Base-by-base conservation (phyloP, 176 grass and related monocot species). In the Puccinellia tenuiflora region DNA sequence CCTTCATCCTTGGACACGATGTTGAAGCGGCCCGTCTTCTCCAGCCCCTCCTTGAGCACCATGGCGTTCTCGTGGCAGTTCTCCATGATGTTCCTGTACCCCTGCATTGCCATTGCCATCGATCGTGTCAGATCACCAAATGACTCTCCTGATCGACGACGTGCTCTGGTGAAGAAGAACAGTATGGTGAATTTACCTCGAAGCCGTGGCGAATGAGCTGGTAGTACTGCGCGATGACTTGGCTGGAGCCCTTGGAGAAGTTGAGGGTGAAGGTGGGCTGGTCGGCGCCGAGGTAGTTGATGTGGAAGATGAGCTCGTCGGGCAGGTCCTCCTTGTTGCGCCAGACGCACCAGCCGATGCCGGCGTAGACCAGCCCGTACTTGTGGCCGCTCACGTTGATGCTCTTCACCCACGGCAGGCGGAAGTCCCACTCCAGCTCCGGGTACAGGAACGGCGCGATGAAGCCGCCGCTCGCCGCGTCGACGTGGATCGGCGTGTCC, bases 371-470 rank as follows among this genome's bases (percentile, higher is more conserved):
- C 11, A 99, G 96, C 20, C 96, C 96, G 46, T 99, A 99, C 72
- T 99, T 99, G 83, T 99, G 96, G 9, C 96, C 96, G 54, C 96
- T 99, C 20, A 99, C 96, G 81, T 99, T 99, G 85, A 99, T 99
- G 89, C 96, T 99, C 91, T 96, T 99, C 28, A 99, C 96, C 74
- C 85, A 78, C 20, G 91, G 93, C 29, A 99, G 78, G 20, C 91
- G 82, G 77, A 99, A 99, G 74, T 99, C 96, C 96, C 96, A 99
- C 57, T 96, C 87, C 33, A 99, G 85, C 43, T 99, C 89, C 43
- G 96, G 96, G 91, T 96, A 99, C 75, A 99, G 87, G 89, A 99
- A 99, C 25, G 96, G 96, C 73, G 96, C 96, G 76, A 99, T 94
- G 84, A 99, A 99, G n/a, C 96, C 96, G 37, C 96, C 96, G 82